A percentile compares a stretch with the other conserved stretches of the same genome.
phyloP scores from a whole-genome alignment of 192 early-diverging fungal genomes.

The Coemansia asiatica region DNA sequence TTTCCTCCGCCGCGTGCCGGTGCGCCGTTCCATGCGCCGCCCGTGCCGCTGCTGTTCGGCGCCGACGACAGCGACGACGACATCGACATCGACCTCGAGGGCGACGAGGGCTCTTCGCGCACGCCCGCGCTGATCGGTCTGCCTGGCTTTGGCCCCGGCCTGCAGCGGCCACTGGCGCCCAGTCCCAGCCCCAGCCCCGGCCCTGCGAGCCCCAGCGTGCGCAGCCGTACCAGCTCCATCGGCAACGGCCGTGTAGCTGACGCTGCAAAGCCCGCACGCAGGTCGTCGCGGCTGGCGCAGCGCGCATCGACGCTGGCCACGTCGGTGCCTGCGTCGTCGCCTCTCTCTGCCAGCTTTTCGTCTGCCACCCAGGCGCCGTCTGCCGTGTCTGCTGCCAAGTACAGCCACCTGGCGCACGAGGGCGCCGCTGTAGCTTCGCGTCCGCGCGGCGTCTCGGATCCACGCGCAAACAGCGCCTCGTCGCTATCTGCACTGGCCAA shows the following conservation, averaged over 20 bases:
- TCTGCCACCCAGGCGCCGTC: slow-evolving; percentile 7
- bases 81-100: slow-evolving; percentile 65
- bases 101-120: slow-evolving; percentile 59
- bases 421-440: slow-evolving; percentile 6
- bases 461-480: slow-evolving; percentile 10
- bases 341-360: not conserved
- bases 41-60: slow-evolving; percentile 51
- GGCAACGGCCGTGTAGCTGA: not conserved
- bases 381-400: slow-evolving; percentile 19
- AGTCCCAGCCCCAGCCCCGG: slow-evolving; percentile 6
- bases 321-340: slow-evolving; percentile 16
- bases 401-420: slow-evolving; percentile 19
- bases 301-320: slow-evolving; percentile 20
- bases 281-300: slow-evolving; percentile 4
- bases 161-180: not conserved
- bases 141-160: slow-evolving; percentile 9
- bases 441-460: slow-evolving; percentile 42
- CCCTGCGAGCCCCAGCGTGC: slow-evolving; percentile 18
- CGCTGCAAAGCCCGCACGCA: not conserved
- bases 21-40: slow-evolving; percentile 25
- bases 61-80: slow-evolving; percentile 64
- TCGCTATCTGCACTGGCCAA: not conserved
- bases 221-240: slow-evolving; percentile 13
- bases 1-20: slow-evolving; percentile 22
- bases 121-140: slow-evolving; percentile 37